These are phyloP conservation scores for Tetracladium marchalianum DNA, from an alignment of 495 filamentous ascomycete species.

Conservation along the genomic window DNA sequence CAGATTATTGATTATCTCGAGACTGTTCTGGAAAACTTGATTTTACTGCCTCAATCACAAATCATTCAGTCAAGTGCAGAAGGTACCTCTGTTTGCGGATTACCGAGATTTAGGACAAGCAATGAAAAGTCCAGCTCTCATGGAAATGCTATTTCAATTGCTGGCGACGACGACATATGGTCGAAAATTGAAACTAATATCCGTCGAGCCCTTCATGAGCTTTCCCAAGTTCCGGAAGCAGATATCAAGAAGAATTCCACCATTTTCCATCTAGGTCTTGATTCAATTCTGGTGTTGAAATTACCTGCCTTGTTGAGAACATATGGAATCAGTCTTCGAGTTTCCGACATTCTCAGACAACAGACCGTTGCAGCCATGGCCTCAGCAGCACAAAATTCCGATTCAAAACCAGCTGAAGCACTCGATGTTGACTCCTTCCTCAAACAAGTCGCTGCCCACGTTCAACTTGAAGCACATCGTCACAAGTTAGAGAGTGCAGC, in stretches of 20 bases:
- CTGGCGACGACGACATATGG: conserved; percentile 17
- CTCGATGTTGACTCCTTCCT: conserved; percentile 22
- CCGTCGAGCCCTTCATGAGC: conserved; percentile 48
- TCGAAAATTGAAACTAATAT: conserved; percentile 40
- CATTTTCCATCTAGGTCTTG: conserved; percentile 79
- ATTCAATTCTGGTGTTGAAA: conserved; percentile 83
- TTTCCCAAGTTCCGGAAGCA: conserved; percentile 49
- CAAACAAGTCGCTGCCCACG: conserved; percentile 21
- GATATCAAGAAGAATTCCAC: conserved; percentile 53
- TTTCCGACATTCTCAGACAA: conserved; percentile 57
- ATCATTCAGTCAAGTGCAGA: conserved; percentile 38
- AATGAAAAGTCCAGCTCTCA: not conserved
- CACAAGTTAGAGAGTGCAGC: conserved; percentile 13
- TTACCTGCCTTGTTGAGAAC: conserved; percentile 54
- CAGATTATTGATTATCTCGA: conserved; percentile 45
- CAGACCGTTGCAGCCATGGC: conserved; percentile 53
- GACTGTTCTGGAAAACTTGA: conserved; percentile 39
- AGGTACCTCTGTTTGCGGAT: conserved; percentile 43
- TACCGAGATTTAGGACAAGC: conserved; percentile 17
- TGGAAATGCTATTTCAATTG: not conserved
- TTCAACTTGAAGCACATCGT: conserved; percentile 21
- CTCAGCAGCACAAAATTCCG: conserved; percentile 4
- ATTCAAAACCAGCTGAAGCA: conserved; percentile 3
- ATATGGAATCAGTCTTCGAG: conserved; percentile 43
- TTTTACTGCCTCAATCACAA: conserved; percentile 32